Percentiles rank a stretch among this genome's conserved stretches.
Evolutionary conservation across 352 stramenopile genomes (phyloP).

Genomic region (Globisporangium nodosum): DNA sequence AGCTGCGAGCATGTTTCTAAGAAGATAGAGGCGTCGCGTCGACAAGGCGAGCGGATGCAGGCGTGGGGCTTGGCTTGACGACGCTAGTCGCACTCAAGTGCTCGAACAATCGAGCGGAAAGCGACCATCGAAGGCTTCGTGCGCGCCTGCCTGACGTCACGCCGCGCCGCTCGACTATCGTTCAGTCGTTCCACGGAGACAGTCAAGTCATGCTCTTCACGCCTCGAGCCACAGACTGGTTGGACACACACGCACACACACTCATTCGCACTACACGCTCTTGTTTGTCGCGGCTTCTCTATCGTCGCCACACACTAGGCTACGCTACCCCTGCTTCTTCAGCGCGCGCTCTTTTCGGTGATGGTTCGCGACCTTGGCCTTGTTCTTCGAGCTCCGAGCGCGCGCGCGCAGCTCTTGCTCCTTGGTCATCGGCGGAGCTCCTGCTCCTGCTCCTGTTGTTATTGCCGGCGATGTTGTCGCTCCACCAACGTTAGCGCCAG

Average conservation of each 20-base stretch:
- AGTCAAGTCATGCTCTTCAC: too few relatives aligned
- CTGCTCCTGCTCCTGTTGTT: not conserved
- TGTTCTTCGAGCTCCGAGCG: slow-evolving; percentile 65
- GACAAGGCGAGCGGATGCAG: not conserved
- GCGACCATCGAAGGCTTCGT: too few relatives aligned
- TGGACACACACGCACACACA: too few relatives aligned
- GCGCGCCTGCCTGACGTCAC: too few relatives aligned
- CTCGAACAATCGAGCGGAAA: too few relatives aligned
- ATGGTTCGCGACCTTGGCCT: slow-evolving; percentile 76
- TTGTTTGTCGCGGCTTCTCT: too few relatives aligned
- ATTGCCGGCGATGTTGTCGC: not conserved
- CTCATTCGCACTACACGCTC: too few relatives aligned
- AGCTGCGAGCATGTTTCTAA: not conserved
- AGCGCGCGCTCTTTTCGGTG: slow-evolving; percentile 77
- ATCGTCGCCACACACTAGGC: not conserved
- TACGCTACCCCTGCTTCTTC: slow-evolving; percentile 42
- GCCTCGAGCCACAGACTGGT: too few relatives aligned
- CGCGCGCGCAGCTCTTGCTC: slow-evolving; percentile 41
- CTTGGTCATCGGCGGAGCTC: slow-evolving; percentile 11
- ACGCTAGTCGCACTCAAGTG: too few relatives aligned
- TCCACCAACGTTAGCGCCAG: not conserved
- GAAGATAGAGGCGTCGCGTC: not conserved
- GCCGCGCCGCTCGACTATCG: too few relatives aligned
- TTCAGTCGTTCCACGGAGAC: too few relatives aligned
- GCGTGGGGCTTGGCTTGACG: too few relatives aligned